Conservation (phyloP, 305 asterid genomes). For the Galium porrigens region DNA sequence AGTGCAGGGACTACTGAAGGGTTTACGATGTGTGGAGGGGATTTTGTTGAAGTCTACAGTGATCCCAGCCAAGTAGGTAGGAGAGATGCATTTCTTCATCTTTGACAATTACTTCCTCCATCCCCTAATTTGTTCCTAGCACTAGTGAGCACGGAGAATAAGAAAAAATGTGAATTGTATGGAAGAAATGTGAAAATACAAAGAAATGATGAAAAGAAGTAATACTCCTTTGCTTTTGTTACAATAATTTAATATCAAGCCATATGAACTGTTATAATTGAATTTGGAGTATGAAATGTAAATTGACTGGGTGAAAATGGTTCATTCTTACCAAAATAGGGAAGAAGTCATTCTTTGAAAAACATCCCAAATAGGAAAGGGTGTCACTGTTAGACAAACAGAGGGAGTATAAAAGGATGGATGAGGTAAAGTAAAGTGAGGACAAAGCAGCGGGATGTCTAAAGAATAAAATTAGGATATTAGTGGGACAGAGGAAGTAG, state of each 20-base stretch:
- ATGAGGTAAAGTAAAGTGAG: not conserved
- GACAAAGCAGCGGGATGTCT: not conserved
- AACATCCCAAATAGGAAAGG: not conserved
- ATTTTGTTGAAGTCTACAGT: constrained; percentile 81
- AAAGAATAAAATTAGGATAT: not conserved
- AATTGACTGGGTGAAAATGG: too few species aligned
- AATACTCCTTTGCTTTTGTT: not conserved
- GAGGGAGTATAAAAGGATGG: not conserved
- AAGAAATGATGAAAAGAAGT: not conserved
- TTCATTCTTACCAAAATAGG: not conserved
- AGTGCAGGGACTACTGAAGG: constrained; percentile 98
- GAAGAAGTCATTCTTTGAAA: too few species aligned
- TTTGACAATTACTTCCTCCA: not conserved
- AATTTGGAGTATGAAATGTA: too few species aligned
- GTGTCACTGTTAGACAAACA: not conserved
- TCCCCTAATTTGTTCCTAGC: not conserved
- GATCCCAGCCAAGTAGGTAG: constrained; percentile 81
- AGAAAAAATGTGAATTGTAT: not conserved
- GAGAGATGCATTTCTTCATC: constrained; percentile 7
- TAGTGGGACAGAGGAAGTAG: not conserved
- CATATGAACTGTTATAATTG: not conserved
- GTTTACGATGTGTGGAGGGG: constrained; percentile 97
- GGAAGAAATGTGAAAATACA: not conserved
- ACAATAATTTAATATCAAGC: not conserved
- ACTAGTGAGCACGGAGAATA: not conserved